A percentile compares a stretch with the other conserved stretches of the same genome.
Conservation (phyloP, 176 grass and related monocot genomes). For the Avena sativa region DNA sequence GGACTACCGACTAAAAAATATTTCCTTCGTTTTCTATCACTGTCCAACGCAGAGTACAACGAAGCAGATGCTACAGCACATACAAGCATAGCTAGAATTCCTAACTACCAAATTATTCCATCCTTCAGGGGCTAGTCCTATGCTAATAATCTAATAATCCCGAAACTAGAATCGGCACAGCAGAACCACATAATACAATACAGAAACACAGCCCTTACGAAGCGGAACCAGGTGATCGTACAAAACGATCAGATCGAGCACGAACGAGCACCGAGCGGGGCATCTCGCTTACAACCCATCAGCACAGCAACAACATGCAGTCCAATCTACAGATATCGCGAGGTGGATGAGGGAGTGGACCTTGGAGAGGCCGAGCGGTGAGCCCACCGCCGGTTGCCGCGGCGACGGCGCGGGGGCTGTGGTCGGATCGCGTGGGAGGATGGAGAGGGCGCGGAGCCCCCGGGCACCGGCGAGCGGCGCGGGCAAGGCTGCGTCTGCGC, state of each 20-base stretch:
- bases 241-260: constrained; percentile 16
- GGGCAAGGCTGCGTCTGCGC: constrained; percentile 10
- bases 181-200: background rate
- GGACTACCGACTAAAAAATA: too few species aligned
- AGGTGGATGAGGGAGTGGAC: constrained; percentile 8
- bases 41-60: background rate
- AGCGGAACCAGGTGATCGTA: background rate
- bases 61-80: background rate
- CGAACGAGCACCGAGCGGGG: background rate
- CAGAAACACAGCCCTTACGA: background rate
- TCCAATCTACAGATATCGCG: background rate
- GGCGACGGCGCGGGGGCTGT: background rate
- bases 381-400: constrained; percentile 14
- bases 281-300: background rate
- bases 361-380: constrained; percentile 50
- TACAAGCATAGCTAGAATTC: background rate
- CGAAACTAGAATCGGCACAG: background rate
- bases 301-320: background rate
- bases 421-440: constrained; percentile 41
- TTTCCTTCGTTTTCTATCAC: background rate
- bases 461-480: background rate
- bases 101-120: background rate
- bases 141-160: background rate
- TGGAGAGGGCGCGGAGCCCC: constrained; percentile 32
- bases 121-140: background rate